Conservation (phyloP, 2,329 filamentous ascomycete species). For the Dactylellina haptotyla region DNA sequence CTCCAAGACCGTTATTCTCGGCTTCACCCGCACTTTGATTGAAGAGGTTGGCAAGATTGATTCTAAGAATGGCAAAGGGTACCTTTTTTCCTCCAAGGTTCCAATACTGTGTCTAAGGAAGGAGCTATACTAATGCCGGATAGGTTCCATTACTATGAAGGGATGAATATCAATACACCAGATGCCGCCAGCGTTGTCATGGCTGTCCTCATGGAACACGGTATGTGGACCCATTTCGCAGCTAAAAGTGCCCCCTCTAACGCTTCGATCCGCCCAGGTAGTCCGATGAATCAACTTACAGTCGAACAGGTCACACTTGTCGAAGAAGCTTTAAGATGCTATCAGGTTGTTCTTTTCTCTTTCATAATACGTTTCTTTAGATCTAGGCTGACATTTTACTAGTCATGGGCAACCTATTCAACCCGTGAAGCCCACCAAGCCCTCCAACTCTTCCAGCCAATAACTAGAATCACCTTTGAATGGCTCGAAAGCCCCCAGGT, state of each 20-base stretch:
- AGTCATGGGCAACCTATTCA: slow-evolving; percentile 80
- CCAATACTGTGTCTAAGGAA: not conserved
- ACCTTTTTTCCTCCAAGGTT: slow-evolving; percentile 40
- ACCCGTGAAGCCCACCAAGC: slow-evolving; percentile 59
- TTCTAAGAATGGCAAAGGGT: slow-evolving; percentile 70
- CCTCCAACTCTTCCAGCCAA: slow-evolving; percentile 50
- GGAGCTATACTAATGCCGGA: not conserved
- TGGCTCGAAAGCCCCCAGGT: slow-evolving; percentile 70
- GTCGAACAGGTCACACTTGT: slow-evolving; percentile 60
- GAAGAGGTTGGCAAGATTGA: slow-evolving; percentile 77
- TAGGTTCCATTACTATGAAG: slow-evolving; percentile 65
- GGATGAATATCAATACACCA: slow-evolving; percentile 66
- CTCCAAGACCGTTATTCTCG: slow-evolving; percentile 70
- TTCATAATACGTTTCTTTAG: slow-evolving; percentile 51
- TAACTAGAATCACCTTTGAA: slow-evolving; percentile 48
- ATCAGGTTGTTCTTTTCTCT: slow-evolving; percentile 70
- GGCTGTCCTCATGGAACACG: slow-evolving; percentile 45
- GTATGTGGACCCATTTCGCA: slow-evolving; percentile 13
- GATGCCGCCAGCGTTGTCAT: slow-evolving; percentile 62
- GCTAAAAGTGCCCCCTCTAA: slow-evolving; percentile 9
- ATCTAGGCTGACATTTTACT: not conserved
- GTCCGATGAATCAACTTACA: slow-evolving; percentile 50
- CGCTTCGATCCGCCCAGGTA: slow-evolving; percentile 48
- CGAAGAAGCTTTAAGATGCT: slow-evolving; percentile 70
- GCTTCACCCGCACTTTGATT: slow-evolving; percentile 72